Evolutionary conservation across 805 yeast genomes (phyloP).

Genomic region (Wickerhamomyces rabaulensis): DNA sequence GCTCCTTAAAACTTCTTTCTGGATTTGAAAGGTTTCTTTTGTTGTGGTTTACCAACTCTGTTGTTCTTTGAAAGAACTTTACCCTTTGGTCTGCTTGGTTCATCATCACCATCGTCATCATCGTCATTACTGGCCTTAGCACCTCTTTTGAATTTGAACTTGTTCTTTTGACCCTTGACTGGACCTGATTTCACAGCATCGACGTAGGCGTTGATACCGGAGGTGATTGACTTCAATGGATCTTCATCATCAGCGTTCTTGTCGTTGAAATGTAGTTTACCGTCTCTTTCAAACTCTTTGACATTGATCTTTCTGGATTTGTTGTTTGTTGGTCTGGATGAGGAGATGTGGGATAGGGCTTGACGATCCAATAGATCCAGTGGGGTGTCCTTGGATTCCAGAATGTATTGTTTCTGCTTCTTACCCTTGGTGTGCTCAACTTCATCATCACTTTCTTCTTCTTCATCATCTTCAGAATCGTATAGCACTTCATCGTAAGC

Average conservation of each 20-base stretch:
- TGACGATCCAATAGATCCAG: constrained; percentile 83
- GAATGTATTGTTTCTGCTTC: constrained; percentile 54
- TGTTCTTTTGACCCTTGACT: constrained; percentile 87
- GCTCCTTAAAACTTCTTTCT: constrained; percentile 39
- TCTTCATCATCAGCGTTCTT: constrained; percentile 34
- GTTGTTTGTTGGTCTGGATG: constrained; percentile 58
- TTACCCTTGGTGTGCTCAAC: constrained; percentile 27
- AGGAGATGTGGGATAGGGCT: constrained; percentile 82
- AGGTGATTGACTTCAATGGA: constrained; percentile 38
- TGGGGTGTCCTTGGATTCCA: constrained; percentile 74
- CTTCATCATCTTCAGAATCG: constrained; percentile 59
- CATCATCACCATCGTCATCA: constrained; percentile 45
- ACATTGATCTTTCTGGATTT: constrained; percentile 36
- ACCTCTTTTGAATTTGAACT: constrained; percentile 77
- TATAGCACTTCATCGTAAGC: constrained; percentile 92
- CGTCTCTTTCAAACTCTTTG: constrained; percentile 40
- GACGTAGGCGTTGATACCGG: constrained; percentile 84
- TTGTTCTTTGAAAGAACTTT: constrained; percentile 9
- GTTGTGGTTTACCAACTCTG: constrained; percentile 29
- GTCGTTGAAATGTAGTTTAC: constrained; percentile 64
- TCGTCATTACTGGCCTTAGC: constrained; percentile 46
- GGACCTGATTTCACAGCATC: constrained; percentile 95
- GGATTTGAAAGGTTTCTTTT: constrained; percentile 43
- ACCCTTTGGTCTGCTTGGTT: constrained; percentile 16
- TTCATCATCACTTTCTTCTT: constrained; percentile 27